Percentiles rank a stretch among this genome's conserved stretches.
Conservation (phyloP, 768 basidiomycete genomes). For the Hypsizygus marmoreus region DNA sequence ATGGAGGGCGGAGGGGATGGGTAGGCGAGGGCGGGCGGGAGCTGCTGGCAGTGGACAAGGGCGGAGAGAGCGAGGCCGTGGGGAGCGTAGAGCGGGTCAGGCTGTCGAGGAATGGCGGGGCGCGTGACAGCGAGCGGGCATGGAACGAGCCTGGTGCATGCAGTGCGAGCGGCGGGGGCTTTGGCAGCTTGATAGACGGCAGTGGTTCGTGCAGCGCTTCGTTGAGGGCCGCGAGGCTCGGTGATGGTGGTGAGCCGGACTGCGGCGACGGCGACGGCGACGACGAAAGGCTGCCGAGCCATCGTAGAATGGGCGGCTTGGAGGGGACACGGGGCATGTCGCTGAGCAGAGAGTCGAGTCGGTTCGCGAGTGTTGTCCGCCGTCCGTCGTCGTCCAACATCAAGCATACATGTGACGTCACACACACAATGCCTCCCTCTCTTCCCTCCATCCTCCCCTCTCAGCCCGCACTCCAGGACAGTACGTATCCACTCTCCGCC, state of each 20-base stretch:
- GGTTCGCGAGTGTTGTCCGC: neutral
- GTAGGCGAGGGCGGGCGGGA: conserved; percentile 14
- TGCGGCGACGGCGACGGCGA: conserved; percentile 27
- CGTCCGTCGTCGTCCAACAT: conserved; percentile 10
- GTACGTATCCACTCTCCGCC: conserved; percentile 30
- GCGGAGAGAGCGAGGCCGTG: conserved; percentile 56
- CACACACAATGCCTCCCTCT: conserved; percentile 14
- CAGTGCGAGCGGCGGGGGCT: conserved; percentile 43
- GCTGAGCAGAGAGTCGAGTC: conserved; percentile 3
- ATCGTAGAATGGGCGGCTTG: conserved; percentile 42
- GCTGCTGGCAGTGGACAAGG: conserved; percentile 20
- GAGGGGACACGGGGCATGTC: conserved; percentile 15
- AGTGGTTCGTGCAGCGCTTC: conserved; percentile 51
- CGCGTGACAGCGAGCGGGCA: conserved; percentile 35
- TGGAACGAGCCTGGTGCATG: conserved; percentile 13
- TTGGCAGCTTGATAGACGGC: conserved; percentile 17
- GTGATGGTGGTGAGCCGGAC: conserved; percentile 40
- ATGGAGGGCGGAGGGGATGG: conserved; percentile 26
- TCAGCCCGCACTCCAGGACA: conserved; percentile 50
- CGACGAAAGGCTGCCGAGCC: conserved; percentile 38
- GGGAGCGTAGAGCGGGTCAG: conserved; percentile 66
- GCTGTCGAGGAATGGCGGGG: conserved; percentile 54
- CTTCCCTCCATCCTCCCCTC: conserved; percentile 56
- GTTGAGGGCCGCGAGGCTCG: conserved; percentile 39
- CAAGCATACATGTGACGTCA: conserved; percentile 32